These are phyloP conservation scores for Colletotrichum magnum DNA, from an alignment of 2,329 filamentous ascomycete species.

Conservation along the genomic window DNA sequence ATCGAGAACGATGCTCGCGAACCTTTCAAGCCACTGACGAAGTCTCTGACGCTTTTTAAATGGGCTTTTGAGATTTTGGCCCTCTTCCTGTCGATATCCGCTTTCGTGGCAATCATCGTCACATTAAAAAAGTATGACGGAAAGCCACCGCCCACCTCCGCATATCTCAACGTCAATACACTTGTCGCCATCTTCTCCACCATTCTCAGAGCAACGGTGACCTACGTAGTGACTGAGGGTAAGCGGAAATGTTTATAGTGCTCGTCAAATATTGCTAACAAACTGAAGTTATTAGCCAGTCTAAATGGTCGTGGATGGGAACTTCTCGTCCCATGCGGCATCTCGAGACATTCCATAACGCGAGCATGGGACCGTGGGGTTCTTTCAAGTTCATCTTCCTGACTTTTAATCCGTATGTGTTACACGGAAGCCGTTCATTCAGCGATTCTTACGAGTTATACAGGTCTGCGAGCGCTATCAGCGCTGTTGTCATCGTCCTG, in stretches of 20 bases:
- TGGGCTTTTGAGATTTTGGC: neutral
- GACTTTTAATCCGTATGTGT: neutral
- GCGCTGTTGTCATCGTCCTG: neutral
- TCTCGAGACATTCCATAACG: neutral
- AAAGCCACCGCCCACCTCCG: neutral
- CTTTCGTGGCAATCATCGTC: neutral
- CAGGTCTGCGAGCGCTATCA: neutral
- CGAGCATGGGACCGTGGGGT: neutral
- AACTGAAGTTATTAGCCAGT: neutral
- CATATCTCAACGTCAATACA: neutral
- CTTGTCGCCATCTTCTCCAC: slow-evolving; percentile 3
- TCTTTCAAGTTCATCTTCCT: neutral
- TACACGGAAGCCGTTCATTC: neutral
- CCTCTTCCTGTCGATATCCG: neutral
- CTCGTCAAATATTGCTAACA: neutral
- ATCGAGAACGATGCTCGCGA: no score
- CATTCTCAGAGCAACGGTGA: neutral
- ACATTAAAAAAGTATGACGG: neutral
- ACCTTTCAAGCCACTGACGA: no score
- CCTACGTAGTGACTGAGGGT: neutral
- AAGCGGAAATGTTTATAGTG: no score
- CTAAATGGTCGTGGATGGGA: slow-evolving; percentile 5
- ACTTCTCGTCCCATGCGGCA: neutral
- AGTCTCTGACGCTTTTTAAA: neutral
- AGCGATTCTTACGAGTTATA: neutral